phyloP scores from a whole-genome alignment of 2,329 filamentous ascomycete genomes.

The Fusarium graminum region DNA sequence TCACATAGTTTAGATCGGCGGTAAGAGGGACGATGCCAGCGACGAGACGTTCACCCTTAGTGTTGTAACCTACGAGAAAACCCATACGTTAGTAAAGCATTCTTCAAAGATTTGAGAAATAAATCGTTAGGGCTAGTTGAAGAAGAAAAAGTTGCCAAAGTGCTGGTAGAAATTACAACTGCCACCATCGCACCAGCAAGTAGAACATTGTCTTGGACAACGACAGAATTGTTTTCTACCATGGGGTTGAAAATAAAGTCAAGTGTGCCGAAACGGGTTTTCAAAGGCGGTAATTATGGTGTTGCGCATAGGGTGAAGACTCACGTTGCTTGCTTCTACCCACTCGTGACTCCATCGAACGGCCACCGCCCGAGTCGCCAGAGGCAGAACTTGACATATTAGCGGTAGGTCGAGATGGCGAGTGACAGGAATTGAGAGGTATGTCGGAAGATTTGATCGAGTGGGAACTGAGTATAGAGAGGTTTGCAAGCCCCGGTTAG shows the following conservation, averaged over 20 bases:
- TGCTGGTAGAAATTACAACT: conserved; percentile 25
- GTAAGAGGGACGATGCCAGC: conserved; percentile 94
- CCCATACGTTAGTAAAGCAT: conserved; percentile 39
- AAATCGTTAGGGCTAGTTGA: conserved; percentile 3
- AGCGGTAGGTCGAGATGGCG: conserved; percentile 34
- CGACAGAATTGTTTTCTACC: conserved; percentile 9
- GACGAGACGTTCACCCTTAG: conserved; percentile 92
- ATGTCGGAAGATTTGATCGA: conserved; percentile 33
- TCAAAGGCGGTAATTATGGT: neutral
- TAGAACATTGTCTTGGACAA: conserved; percentile 3
- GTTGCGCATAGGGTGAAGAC: conserved; percentile 55
- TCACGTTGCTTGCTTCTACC: conserved; percentile 86
- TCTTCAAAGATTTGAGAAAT: conserved; percentile 14
- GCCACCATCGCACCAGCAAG: conserved; percentile 19
- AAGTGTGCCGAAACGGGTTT: conserved; percentile 1
- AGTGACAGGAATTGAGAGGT: conserved; percentile 37
- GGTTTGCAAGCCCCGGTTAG: conserved; percentile 29
- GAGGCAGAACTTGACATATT: conserved; percentile 55
- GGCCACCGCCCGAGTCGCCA: conserved; percentile 56
- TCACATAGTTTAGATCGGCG: conserved; percentile 85
- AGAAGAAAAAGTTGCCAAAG: conserved; percentile 19
- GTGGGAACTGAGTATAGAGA: conserved; percentile 23
- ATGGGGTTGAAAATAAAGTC: conserved; percentile 1
- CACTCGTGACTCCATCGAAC: conserved; percentile 79
- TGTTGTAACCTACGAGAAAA: conserved; percentile 80